Conservation (phyloP, 2,329 filamentous ascomycete species). For the Alternaria sp. region DNA sequence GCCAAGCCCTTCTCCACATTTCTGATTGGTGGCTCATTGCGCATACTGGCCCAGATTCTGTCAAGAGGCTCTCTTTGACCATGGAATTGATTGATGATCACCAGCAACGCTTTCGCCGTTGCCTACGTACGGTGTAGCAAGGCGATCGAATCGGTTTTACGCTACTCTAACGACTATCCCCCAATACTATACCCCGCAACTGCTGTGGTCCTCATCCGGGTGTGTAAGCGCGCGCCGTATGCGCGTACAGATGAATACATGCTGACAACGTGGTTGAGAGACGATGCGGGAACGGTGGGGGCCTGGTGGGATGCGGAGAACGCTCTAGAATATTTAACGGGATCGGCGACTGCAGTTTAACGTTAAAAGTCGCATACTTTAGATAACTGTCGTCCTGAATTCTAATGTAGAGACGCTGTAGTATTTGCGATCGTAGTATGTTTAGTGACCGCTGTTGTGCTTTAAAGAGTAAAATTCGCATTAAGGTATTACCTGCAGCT, state of each 20-base stretch:
- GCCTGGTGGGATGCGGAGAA: not conserved
- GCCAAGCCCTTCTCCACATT: not conserved
- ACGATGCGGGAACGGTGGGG: not conserved
- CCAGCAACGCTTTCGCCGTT: not conserved
- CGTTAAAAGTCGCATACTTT: constrained; percentile 2
- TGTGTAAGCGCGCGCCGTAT: not conserved
- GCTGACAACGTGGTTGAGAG: not conserved
- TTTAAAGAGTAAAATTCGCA: not conserved
- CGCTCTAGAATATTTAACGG: not conserved
- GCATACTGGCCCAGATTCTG: not conserved
- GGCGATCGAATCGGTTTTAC: not conserved
- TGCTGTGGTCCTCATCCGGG: not conserved
- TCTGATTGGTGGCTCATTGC: not conserved
- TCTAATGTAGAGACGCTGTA: not conserved
- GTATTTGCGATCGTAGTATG: not conserved
- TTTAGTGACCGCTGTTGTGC: not conserved
- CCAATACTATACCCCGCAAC: not conserved
- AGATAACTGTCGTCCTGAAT: not conserved
- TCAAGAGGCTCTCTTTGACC: not conserved
- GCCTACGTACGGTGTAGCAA: not conserved
- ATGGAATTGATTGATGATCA: not conserved
- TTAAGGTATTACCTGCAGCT: not conserved
- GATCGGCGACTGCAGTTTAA: not conserved
- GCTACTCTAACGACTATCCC: not conserved
- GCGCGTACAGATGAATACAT: not conserved